A percentile compares a stretch with the other conserved stretches of the same genome.
These are phyloP conservation scores for Stagonosporopsis vannaccii DNA, from an alignment of 2,329 filamentous ascomycete genomes.

Conservation along the genomic window DNA sequence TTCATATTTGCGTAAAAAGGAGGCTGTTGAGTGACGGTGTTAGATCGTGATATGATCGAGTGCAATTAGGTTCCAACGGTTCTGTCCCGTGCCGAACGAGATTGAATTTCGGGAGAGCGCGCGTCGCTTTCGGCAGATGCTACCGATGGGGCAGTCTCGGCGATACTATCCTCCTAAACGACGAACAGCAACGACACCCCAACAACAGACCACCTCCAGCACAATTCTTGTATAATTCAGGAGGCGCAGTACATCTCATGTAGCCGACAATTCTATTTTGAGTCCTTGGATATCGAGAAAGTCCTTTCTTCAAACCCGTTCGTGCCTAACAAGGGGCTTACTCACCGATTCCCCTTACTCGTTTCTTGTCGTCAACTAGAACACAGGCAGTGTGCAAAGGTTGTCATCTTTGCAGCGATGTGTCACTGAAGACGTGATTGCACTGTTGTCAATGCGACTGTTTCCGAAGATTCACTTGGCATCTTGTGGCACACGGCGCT, in stretches of 20 bases:
- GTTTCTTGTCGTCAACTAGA: no score
- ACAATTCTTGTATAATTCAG: slow-evolving; percentile 2
- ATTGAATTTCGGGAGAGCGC: slow-evolving; percentile 17
- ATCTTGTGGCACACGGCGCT: no score
- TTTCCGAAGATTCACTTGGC: no score
- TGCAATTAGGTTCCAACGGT: slow-evolving; percentile 14
- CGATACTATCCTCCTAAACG: not conserved
- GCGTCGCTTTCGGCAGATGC: slow-evolving; percentile 11
- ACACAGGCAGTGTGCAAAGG: not conserved
- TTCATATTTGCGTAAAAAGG: not conserved
- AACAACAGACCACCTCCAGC: not conserved
- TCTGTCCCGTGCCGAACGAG: slow-evolving; percentile 10
- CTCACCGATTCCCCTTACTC: not conserved
- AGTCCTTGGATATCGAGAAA: not conserved
- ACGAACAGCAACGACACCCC: not conserved
- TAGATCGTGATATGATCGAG: not conserved
- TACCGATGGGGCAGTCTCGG: slow-evolving; percentile 11
- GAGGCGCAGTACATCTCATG: not conserved
- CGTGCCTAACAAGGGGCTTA: not conserved
- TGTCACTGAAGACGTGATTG: no score
- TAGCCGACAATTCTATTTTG: not conserved
- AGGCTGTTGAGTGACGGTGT: not conserved
- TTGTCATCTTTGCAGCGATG: no score
- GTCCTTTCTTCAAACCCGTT: not conserved
- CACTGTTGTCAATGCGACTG: no score